Conservation (phyloP, 179 eudicot species). For the Silene vulgaris region DNA sequence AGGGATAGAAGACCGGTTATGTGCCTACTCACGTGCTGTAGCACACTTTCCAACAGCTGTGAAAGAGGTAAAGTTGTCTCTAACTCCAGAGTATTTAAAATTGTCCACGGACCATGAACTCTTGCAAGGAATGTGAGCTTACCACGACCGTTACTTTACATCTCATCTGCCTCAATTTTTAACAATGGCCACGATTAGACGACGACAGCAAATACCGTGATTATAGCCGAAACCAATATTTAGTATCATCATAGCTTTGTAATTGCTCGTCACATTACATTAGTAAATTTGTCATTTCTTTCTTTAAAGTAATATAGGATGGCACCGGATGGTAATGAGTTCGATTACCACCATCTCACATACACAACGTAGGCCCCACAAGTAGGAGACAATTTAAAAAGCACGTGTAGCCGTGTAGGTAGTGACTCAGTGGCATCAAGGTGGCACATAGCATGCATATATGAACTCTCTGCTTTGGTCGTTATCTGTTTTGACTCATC, state of each 20-base stretch:
- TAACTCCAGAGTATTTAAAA: not conserved
- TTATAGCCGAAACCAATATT: not conserved
- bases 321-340: too few relatives aligned
- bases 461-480: not conserved
- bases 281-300: not conserved
- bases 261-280: not conserved
- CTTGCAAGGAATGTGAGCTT: not conserved
- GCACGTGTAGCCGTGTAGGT: too few relatives aligned
- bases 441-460: too few relatives aligned
- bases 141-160: not conserved
- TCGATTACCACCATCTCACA: too few relatives aligned
- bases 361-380: too few relatives aligned
- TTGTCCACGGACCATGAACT: not conserved
- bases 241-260: too few relatives aligned
- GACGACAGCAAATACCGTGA: not conserved
- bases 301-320: too few relatives aligned
- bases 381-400: too few relatives aligned
- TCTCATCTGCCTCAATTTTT: not conserved
- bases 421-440: too few relatives aligned
- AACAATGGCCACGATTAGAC: too few relatives aligned
- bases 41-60: conserved; percentile 97
- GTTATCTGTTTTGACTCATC: not conserved
- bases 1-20: conserved; percentile 69
- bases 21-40: conserved; percentile 93
- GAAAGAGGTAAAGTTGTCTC: conserved; percentile 60